These are phyloP conservation scores for Penicillium corylophilum DNA, from an alignment of 2,329 filamentous ascomycete species.

Conservation along the genomic window DNA sequence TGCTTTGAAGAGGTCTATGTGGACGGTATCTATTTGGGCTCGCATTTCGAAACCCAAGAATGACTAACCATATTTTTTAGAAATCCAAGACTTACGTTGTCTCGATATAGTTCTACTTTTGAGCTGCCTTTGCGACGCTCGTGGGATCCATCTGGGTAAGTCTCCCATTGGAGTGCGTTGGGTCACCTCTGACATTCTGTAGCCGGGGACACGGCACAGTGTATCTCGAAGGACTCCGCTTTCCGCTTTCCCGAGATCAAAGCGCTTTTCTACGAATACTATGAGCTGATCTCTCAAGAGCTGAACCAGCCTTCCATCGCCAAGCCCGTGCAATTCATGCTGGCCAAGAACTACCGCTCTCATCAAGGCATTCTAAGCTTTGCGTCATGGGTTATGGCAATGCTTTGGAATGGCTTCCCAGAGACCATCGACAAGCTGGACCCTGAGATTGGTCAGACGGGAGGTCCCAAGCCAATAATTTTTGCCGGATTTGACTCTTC, in stretches of 20 bases:
- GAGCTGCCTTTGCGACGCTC: slow-evolving; percentile 22
- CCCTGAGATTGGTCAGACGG: slow-evolving; percentile 28
- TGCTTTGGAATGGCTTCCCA: slow-evolving; percentile 32
- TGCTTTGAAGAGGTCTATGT: slow-evolving; percentile 17
- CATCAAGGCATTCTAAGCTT: slow-evolving; percentile 35
- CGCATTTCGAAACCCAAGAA: background rate
- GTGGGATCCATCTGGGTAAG: slow-evolving; percentile 31
- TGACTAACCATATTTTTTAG: slow-evolving; percentile 10
- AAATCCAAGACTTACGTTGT: slow-evolving; percentile 32
- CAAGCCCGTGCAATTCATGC: slow-evolving; percentile 25
- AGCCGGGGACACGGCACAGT: slow-evolving; percentile 36
- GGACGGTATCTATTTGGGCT: slow-evolving; percentile 2
- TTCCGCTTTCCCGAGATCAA: slow-evolving; percentile 36
- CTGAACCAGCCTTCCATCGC: slow-evolving; percentile 10
- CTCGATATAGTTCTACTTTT: slow-evolving; percentile 30
- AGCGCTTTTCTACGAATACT: slow-evolving; percentile 29
- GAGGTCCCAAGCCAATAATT: slow-evolving; percentile 24
- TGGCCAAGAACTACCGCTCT: slow-evolving; percentile 34
- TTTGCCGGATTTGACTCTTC: slow-evolving; percentile 18
- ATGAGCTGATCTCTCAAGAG: slow-evolving; percentile 12
- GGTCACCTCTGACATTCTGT: background rate
- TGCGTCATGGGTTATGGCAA: slow-evolving; percentile 31
- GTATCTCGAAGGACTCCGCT: slow-evolving; percentile 35
- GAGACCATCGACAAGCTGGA: slow-evolving; percentile 31
- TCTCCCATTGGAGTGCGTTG: background rate